Conservation (phyloP, 495 filamentous ascomycete species). For the Choiromyces venosus region DNA sequence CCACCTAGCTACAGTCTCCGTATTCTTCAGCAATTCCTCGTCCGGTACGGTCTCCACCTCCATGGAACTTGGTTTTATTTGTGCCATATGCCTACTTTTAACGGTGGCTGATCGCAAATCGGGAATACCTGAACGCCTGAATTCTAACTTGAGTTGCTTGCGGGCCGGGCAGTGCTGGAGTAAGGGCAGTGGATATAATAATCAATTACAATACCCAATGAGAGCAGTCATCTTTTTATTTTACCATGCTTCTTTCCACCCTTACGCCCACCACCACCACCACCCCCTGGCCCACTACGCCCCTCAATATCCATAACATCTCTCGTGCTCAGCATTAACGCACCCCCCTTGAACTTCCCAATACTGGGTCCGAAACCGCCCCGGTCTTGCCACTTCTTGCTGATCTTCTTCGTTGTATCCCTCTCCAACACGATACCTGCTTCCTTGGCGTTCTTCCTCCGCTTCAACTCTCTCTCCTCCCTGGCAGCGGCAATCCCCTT, state of each 20-base stretch:
- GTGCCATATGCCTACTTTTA: neutral
- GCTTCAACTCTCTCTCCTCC: conserved; percentile 58
- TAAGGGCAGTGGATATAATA: neutral
- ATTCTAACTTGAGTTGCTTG: neutral
- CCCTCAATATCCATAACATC: conserved; percentile 68
- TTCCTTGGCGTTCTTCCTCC: conserved; percentile 73
- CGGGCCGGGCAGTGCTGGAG: neutral
- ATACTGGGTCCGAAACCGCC: conserved; percentile 67
- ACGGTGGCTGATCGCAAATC: neutral
- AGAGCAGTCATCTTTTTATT: conserved; percentile 20
- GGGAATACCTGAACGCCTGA: neutral
- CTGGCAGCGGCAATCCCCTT: conserved; percentile 70
- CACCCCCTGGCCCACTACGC: conserved; percentile 31
- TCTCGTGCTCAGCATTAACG: conserved; percentile 67
- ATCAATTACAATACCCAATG: neutral
- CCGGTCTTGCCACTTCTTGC: conserved; percentile 42
- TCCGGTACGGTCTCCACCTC: neutral
- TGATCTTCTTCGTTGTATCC: conserved; percentile 47
- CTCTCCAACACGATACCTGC: conserved; percentile 87
- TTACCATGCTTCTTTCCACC: conserved; percentile 39
- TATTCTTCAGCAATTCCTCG: neutral
- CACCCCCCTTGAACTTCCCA: conserved; percentile 73
- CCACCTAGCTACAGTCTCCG: neutral
- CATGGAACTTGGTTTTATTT: neutral
- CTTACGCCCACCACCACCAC: conserved; percentile 37